Evolutionary conservation across 805 yeast genomes (phyloP).

Genomic region (Pichia manshurica): DNA sequence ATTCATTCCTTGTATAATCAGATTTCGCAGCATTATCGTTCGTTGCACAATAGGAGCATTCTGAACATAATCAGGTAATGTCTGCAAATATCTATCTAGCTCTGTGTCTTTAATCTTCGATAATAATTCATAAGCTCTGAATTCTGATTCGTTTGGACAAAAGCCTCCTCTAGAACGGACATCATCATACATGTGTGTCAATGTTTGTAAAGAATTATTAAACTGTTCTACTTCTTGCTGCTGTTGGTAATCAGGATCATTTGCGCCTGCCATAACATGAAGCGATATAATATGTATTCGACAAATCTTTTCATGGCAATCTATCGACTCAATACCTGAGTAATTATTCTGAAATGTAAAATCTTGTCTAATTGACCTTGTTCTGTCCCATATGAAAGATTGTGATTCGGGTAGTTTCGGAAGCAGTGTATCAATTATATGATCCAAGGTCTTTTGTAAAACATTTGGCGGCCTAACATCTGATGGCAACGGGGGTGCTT

Average conservation of each 20-base stretch:
- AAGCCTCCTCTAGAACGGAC: slow-evolving; percentile 61
- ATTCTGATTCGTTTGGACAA: slow-evolving; percentile 86
- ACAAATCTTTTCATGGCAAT: slow-evolving; percentile 87
- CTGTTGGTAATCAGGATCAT: slow-evolving; percentile 67
- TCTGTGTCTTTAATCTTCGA: slow-evolving; percentile 83
- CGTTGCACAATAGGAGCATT: slow-evolving; percentile 54
- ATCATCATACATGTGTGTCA: slow-evolving; percentile 82
- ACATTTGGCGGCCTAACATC: slow-evolving; percentile 93
- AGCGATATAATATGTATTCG: slow-evolving; percentile 77
- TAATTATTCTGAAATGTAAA: slow-evolving; percentile 94
- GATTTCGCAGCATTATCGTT: slow-evolving; percentile 64
- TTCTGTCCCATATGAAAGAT: slow-evolving; percentile 93
- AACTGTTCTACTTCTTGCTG: slow-evolving; percentile 96
- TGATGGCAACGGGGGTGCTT: slow-evolving; percentile 95
- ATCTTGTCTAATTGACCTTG: slow-evolving; percentile 93
- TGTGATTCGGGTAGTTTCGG: slow-evolving; percentile 76
- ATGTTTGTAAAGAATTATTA: slow-evolving; percentile 82
- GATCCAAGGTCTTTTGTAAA: slow-evolving; percentile 59
- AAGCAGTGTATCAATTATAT: slow-evolving; percentile 59
- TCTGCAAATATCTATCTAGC: slow-evolving; percentile 67
- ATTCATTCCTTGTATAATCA: slow-evolving; percentile 62
- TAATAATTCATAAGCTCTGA: slow-evolving; percentile 79
- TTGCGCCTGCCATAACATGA: slow-evolving; percentile 76
- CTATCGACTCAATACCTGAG: slow-evolving; percentile 88
- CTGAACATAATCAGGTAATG: slow-evolving; percentile 53